Evolutionary conservation across 495 filamentous ascomycete species (phyloP).

Genomic region (Pseudomonodictys pantanalensis): DNA sequence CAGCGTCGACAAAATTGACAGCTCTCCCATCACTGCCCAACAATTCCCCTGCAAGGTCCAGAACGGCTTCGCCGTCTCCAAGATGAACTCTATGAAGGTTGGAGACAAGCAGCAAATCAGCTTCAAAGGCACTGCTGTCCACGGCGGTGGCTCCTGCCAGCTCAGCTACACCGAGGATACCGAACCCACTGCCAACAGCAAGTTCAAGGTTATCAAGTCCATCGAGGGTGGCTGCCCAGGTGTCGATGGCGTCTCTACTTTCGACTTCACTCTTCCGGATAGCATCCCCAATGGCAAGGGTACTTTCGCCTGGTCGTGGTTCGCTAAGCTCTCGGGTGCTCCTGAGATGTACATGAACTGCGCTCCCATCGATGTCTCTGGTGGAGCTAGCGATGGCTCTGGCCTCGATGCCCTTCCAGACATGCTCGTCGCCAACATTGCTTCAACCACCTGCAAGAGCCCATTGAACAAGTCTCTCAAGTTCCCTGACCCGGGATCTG

Average conservation of each 20-base stretch:
- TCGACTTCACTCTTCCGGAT: conserved; percentile 57
- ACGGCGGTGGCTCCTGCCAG: conserved; percentile 84
- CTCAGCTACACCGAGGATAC: conserved; percentile 71
- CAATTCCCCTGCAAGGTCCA: conserved; percentile 77
- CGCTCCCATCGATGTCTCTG: conserved; percentile 52
- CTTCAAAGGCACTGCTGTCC: conserved; percentile 62
- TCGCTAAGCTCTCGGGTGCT: conserved; percentile 51
- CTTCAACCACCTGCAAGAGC: conserved; percentile 23
- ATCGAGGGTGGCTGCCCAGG: conserved; percentile 68
- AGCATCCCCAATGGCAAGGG: conserved; percentile 55
- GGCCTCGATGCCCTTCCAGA: conserved; percentile 47
- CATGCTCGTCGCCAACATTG: conserved; percentile 60
- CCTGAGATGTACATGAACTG: conserved; percentile 65
- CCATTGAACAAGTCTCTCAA: conserved; percentile 7
- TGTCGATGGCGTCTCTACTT: conserved; percentile 37
- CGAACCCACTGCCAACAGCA: conserved; percentile 51
- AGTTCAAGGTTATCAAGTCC: conserved; percentile 44
- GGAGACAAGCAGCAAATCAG: conserved; percentile 52
- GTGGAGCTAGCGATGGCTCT: conserved; percentile 38
- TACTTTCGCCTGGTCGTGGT: conserved; percentile 60
- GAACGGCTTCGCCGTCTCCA: conserved; percentile 45
- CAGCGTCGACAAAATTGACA: conserved; percentile 50
- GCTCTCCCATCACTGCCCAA: conserved; percentile 61
- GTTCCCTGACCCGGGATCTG: conserved; percentile 32
- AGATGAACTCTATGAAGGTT: conserved; percentile 44